Evolutionary conservation across 192 early-diverging fungal genomes (phyloP).

Genomic region (Gigaspora rosea): DNA sequence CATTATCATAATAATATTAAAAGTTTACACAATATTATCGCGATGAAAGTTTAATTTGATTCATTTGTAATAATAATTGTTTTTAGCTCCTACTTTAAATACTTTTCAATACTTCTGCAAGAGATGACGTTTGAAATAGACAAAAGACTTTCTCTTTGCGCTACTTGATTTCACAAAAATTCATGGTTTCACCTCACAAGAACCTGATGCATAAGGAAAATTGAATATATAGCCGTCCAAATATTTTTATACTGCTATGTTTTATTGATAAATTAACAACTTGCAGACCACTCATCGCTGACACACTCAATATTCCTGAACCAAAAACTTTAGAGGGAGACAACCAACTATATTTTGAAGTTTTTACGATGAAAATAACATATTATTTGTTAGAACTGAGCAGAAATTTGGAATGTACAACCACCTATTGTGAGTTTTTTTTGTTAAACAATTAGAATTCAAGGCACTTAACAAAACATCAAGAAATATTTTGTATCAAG

Average conservation of each 20-base stretch:
- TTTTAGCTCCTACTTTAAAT: conserved; percentile 86
- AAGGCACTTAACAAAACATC: too few relatives aligned
- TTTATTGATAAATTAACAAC: background rate
- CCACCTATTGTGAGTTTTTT: too few relatives aligned
- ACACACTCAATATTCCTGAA: conserved; percentile 68
- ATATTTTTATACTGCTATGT: background rate
- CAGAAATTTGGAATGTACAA: too few relatives aligned
- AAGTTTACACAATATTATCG: too few relatives aligned
- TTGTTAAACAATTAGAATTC: too few relatives aligned
- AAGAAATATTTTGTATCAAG: too few relatives aligned
- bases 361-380: conserved; percentile 85
- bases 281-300: conserved; percentile 48
- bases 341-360: conserved; percentile 89
- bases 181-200: conserved; percentile 46
- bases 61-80: too few relatives aligned
- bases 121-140: conserved; percentile 94
- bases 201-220: conserved; percentile 52
- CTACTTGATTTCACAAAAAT: conserved; percentile 88
- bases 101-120: conserved; percentile 89
- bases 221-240: background rate
- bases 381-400: conserved; percentile 92
- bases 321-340: conserved; percentile 67
- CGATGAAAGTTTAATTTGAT: too few relatives aligned
- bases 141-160: conserved; percentile 86
- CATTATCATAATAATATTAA: too few relatives aligned